These are phyloP conservation scores for Hordeum pubiflorum DNA, from an alignment of 202 grass and related monocot species.

Conservation along the genomic window DNA sequence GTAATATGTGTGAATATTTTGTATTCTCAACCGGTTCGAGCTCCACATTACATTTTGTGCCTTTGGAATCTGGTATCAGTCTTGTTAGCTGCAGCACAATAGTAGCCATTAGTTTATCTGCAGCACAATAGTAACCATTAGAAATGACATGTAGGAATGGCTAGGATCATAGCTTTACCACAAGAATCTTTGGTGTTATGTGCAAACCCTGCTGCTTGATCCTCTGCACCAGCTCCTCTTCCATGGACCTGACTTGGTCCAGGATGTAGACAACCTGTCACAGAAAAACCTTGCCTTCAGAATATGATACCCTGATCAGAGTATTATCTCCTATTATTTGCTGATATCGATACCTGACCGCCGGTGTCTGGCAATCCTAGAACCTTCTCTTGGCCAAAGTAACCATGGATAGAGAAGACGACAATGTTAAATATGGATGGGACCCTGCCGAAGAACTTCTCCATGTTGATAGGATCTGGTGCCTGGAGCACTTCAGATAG, in stretches of 20 bases:
- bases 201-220: constrained; percentile 84
- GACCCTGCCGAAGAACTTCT: constrained; percentile 84
- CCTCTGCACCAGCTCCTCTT: constrained; percentile 81
- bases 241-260: constrained; percentile 88
- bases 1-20: constrained; percentile 70
- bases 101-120: constrained; percentile 19
- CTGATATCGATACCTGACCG: constrained; percentile 52
- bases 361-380: constrained; percentile 94
- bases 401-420: constrained; percentile 79
- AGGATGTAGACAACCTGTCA: constrained; percentile 88
- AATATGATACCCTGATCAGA: not conserved
- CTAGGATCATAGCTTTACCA: constrained; percentile 49
- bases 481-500: constrained; percentile 95
- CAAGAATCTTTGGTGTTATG: constrained; percentile 82
- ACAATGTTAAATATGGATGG: constrained; percentile 77
- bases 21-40: constrained; percentile 71
- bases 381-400: constrained; percentile 94
- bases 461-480: constrained; percentile 81
- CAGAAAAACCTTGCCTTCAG: constrained; percentile 2
- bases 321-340: not conserved
- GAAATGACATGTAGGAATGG: not conserved
- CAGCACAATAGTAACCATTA: not conserved
- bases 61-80: constrained; percentile 86
- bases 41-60: constrained; percentile 86
- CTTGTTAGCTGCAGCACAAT: constrained; percentile 61